These are phyloP conservation scores for Plasmodium billcollinsi DNA, from an alignment of 169 alveolate genomes.

Conservation along the genomic window DNA sequence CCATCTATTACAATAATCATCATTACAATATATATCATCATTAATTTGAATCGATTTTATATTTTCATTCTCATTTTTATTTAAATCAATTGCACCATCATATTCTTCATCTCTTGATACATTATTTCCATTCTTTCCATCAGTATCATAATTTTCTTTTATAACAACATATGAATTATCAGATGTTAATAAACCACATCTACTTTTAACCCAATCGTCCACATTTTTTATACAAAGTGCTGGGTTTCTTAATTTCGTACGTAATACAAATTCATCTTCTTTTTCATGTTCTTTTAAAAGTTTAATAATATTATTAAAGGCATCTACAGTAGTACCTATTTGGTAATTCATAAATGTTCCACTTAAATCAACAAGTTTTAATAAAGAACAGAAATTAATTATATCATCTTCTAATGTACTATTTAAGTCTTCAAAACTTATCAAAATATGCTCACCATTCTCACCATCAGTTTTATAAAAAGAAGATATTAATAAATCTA, in stretches of 20 bases:
- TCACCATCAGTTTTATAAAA: background rate
- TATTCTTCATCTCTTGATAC: background rate
- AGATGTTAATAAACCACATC: conserved; percentile 1
- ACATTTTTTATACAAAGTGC: conserved; percentile 19
- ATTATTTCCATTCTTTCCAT: background rate
- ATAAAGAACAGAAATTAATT: background rate
- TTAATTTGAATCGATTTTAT: background rate
- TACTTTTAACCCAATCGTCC: conserved; percentile 9
- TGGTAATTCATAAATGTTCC: conserved; percentile 10
- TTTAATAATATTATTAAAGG: background rate
- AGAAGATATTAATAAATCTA: background rate
- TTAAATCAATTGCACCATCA: conserved; percentile 5
- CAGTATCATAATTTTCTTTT: background rate
- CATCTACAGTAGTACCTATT: conserved; percentile 4
- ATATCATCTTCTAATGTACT: background rate
- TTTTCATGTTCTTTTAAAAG: conserved; percentile 1
- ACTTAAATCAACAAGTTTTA: conserved; percentile 5
- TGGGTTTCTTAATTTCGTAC: background rate
- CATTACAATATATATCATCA: conserved; percentile 11
- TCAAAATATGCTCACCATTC: background rate
- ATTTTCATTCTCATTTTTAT: background rate
- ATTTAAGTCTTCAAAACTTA: background rate
- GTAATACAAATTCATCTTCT: background rate
- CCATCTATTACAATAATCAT: conserved; percentile 13
- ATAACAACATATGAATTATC: background rate